Evolutionary conservation across 805 yeast species (phyloP).

Genomic region (Ogataea henricii): DNA sequence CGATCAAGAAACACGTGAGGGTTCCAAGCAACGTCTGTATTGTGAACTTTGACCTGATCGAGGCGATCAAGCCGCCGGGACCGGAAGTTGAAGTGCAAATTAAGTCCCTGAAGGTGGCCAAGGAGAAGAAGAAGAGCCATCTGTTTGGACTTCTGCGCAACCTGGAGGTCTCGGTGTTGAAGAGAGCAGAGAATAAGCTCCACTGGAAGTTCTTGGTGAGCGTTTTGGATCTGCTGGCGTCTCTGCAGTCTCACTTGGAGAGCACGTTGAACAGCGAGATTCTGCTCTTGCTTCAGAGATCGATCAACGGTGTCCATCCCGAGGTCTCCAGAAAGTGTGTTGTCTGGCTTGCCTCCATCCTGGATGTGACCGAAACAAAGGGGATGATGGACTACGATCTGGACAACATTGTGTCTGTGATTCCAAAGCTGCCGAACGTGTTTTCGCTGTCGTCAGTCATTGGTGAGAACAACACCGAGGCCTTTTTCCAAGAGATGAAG

Average conservation of each 20-base stretch:
- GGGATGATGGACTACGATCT: slow-evolving; percentile 41
- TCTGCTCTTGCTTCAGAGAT: slow-evolving; percentile 45
- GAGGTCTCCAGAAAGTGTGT: slow-evolving; percentile 58
- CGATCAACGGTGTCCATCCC: slow-evolving; percentile 68
- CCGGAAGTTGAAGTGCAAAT: slow-evolving; percentile 54
- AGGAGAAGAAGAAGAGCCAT: slow-evolving; percentile 52
- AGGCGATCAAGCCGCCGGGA: slow-evolving; percentile 63
- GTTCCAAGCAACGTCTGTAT: slow-evolving; percentile 56
- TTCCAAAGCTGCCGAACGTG: slow-evolving; percentile 32
- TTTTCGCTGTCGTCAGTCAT: slow-evolving; percentile 14
- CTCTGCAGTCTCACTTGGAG: slow-evolving; percentile 57
- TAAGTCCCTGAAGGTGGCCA: slow-evolving; percentile 60
- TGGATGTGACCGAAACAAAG: slow-evolving; percentile 33
- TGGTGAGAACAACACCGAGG: slow-evolving; percentile 26
- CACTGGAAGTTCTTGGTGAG: slow-evolving; percentile 62
- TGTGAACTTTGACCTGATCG: slow-evolving; percentile 45
- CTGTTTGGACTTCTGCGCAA: slow-evolving; percentile 43
- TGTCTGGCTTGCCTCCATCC: slow-evolving; percentile 57
- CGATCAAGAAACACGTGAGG: slow-evolving; percentile 42
- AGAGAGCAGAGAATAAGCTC: slow-evolving; percentile 21
- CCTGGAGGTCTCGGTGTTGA: slow-evolving; percentile 43
- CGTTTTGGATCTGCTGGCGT: slow-evolving; percentile 51
- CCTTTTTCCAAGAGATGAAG: slow-evolving; percentile 53
- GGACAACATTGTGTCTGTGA: slow-evolving; percentile 37
- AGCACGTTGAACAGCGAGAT: slow-evolving; percentile 43